These are phyloP conservation scores for Lactarius sp. DNA, from an alignment of 768 basidiomycete species.

Conservation along the genomic window DNA sequence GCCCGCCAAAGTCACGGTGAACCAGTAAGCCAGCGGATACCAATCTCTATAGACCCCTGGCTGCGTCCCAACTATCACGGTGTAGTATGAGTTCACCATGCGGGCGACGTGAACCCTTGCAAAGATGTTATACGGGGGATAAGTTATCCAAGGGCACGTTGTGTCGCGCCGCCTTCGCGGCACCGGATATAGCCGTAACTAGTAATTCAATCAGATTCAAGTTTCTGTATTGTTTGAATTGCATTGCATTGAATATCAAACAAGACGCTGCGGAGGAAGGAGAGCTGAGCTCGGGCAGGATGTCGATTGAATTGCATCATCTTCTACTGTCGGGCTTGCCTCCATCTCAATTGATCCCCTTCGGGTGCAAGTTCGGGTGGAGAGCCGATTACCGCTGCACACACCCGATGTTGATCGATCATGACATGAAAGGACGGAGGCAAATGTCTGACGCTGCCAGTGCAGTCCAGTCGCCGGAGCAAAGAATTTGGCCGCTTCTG, in stretches of 20 bases:
- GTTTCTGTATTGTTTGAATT: neutral
- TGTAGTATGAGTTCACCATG: constrained; percentile 11
- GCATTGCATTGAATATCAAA: neutral
- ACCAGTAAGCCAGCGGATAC: constrained; percentile 10
- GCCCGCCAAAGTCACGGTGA: neutral
- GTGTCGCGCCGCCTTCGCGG: constrained; percentile 4
- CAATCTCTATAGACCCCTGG: constrained; percentile 15
- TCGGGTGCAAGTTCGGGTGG: neutral
- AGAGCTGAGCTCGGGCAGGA: neutral
- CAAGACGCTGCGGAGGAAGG: neutral
- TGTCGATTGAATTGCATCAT: neutral
- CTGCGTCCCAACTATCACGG: constrained; percentile 13
- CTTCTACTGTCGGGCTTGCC: neutral
- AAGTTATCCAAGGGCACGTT: neutral
- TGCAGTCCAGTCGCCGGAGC: neutral
- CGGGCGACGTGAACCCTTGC: neutral
- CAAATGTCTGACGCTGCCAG: neutral
- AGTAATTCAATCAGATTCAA: neutral
- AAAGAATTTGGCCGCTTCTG: neutral
- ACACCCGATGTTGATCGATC: neutral
- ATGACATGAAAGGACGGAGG: constrained; percentile 3
- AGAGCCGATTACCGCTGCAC: neutral
- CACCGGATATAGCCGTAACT: constrained; percentile 16
- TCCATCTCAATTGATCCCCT: neutral
- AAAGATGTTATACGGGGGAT: too few species aligned